Evolutionary conservation across 164 flowering plant species (phyloP).

Genomic region (Aristolochia californica): DNA sequence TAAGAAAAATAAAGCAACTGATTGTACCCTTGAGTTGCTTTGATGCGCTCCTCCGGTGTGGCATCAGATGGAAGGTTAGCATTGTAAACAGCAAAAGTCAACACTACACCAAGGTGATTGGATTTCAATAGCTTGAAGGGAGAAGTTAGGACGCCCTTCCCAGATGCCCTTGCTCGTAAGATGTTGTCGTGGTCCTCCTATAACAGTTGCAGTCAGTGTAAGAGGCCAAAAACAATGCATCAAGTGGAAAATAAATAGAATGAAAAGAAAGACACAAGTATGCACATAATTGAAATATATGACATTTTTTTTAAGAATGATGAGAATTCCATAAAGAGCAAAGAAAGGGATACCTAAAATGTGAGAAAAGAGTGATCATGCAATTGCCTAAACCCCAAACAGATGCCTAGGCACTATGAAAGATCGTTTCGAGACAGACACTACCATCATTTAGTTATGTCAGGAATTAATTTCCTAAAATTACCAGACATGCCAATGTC

Average conservation of each 20-base stretch:
- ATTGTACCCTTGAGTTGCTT: conserved; percentile 75
- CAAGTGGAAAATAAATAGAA: neutral
- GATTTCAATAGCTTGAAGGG: conserved; percentile 90
- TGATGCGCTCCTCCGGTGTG: conserved; percentile 63
- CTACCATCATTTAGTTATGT: no score
- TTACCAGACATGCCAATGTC: no score
- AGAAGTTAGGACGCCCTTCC: conserved; percentile 86
- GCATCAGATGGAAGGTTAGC: conserved; percentile 56
- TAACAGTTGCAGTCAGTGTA: conserved; percentile 1
- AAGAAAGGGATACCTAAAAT: no score
- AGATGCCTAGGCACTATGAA: no score
- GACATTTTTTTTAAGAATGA: no score
- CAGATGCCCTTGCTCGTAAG: conserved; percentile 86
- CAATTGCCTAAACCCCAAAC: no score
- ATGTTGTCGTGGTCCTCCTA: conserved; percentile 94
- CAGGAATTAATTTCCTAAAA: no score
- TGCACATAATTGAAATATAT: no score
- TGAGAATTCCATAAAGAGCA: no score
- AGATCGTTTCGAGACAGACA: no score
- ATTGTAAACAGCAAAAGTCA: conserved; percentile 86
- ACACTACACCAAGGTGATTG: conserved; percentile 84
- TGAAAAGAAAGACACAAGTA: neutral
- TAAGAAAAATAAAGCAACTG: neutral
- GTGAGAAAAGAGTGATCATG: no score
- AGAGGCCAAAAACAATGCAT: neutral